Percentiles rank a stretch among this genome's conserved stretches.
phyloP scores from a whole-genome alignment of 116 monocot species.

The Iris pallida region DNA sequence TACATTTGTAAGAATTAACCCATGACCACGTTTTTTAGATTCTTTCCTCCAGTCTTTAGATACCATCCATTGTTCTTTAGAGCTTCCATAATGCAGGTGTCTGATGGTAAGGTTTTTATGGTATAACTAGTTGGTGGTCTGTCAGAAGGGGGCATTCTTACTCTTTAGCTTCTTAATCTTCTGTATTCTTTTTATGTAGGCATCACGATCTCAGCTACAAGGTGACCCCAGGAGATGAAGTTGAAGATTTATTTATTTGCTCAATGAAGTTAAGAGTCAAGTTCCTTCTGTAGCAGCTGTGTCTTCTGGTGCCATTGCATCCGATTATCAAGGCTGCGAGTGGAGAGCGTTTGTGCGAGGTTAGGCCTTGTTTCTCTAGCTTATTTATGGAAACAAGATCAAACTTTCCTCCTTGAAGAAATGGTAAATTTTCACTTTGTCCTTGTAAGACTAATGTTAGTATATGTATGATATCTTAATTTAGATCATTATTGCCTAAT shows the following conservation, averaged over 20 bases:
- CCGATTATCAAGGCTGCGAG: slow-evolving; percentile 95
- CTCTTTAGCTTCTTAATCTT: background rate
- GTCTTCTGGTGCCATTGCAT: slow-evolving; percentile 96
- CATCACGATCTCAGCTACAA: slow-evolving; percentile 65
- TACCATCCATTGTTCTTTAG: too few species aligned
- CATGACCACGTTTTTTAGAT: too few species aligned
- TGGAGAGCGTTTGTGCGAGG: slow-evolving; percentile 94
- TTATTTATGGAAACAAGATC: slow-evolving; percentile 96
- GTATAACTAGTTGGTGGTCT: too few species aligned
- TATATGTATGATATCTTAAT: background rate
- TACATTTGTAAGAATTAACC: too few species aligned
- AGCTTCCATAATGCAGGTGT: too few species aligned
- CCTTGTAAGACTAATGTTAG: slow-evolving; percentile 5
- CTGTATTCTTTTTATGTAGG: slow-evolving; percentile 27
- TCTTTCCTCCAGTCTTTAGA: too few species aligned
- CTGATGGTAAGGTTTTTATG: too few species aligned
- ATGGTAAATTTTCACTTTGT: slow-evolving; percentile 54
- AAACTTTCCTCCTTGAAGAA: slow-evolving; percentile 74
- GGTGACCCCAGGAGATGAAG: slow-evolving; percentile 80
- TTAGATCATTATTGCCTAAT: slow-evolving; percentile 2
- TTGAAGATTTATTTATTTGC: slow-evolving; percentile 90
- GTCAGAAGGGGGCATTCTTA: too few species aligned
- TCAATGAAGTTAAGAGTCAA: slow-evolving; percentile 65
- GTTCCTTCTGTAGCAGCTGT: slow-evolving; percentile 82
- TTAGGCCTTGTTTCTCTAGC: slow-evolving; percentile 93